These are phyloP conservation scores for Dictyophora rubrovolvata DNA, from an alignment of 768 basidiomycete species.

Conservation along the genomic window DNA sequence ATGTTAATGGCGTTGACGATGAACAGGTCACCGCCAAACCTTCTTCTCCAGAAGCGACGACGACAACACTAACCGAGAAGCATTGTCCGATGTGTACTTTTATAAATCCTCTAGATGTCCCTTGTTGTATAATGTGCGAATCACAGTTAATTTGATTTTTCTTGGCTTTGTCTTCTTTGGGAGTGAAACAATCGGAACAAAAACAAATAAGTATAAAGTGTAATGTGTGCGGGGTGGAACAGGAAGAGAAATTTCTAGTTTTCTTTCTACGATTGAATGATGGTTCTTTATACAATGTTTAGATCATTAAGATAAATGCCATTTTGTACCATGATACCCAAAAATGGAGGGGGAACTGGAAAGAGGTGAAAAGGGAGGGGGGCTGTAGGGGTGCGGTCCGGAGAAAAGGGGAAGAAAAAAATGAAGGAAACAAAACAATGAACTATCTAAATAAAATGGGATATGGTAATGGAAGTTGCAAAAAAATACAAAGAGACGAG, in stretches of 20 bases:
- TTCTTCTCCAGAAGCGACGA: constrained; percentile 14
- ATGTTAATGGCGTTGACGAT: constrained; percentile 11
- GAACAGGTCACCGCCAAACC: background rate
- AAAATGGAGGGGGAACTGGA: background rate
- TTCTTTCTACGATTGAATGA: background rate
- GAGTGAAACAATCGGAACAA: background rate
- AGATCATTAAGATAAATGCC: background rate
- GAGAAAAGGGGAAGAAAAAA: constrained; percentile 3
- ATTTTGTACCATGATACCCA: background rate
- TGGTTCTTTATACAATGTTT: background rate
- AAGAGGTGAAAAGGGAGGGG: background rate
- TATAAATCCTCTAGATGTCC: constrained; percentile 34
- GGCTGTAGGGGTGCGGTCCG: background rate
- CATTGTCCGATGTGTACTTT: constrained; percentile 52
- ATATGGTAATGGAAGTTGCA: background rate
- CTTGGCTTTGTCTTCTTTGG: background rate
- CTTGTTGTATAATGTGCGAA: constrained; percentile 4
- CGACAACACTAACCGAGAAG: constrained; percentile 22
- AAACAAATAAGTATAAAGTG: background rate
- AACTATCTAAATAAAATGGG: background rate
- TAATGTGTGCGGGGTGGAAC: background rate
- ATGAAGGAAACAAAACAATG: background rate
- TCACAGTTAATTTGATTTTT: background rate
- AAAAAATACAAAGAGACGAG: background rate
- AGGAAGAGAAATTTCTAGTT: background rate